A percentile compares a stretch with the other conserved stretches of the same genome.
phyloP scores from a whole-genome alignment of 108 stramenopile genomes.

The Skeletonema costatum region DNA sequence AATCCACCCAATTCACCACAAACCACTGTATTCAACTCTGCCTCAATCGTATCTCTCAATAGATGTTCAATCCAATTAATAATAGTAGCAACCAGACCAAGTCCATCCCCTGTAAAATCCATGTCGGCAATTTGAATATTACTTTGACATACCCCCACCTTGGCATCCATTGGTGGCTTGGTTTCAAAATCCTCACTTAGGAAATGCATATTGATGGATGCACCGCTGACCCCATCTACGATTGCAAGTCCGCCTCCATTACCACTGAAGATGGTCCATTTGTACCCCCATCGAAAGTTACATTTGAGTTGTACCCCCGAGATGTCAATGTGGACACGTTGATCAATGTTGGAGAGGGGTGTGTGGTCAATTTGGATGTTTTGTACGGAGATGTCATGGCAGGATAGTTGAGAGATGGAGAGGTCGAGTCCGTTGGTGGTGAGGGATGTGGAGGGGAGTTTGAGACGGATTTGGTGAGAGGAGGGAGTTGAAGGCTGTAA shows the following conservation, averaged over 20 bases:
- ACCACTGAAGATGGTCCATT: constrained; percentile 46
- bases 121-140: constrained; percentile 53
- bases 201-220: constrained; percentile 43
- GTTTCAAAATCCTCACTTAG: constrained; percentile 36
- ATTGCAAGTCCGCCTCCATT: constrained; percentile 11
- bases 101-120: constrained; percentile 59
- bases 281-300: constrained; percentile 40
- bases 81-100: constrained; percentile 50
- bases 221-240: constrained; percentile 26
- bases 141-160: constrained; percentile 40
- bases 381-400: constrained; percentile 11
- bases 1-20: constrained; percentile 53
- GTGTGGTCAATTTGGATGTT: constrained; percentile 29
- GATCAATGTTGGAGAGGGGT: constrained; percentile 2
- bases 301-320: constrained; percentile 34
- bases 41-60: constrained; percentile 44
- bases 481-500: constrained; percentile 37
- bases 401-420: constrained; percentile 37
- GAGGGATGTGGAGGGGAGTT: constrained; percentile 38
- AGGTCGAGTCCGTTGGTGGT: constrained; percentile 32
- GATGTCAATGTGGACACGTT: constrained; percentile 12
- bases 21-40: constrained; percentile 43
- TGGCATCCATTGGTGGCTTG: constrained; percentile 45
- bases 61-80: constrained; percentile 56
- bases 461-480: constrained; percentile 31